Evolutionary conservation across 1,139 yeast species (phyloP).

Genomic region (Candida glucosophila): DNA sequence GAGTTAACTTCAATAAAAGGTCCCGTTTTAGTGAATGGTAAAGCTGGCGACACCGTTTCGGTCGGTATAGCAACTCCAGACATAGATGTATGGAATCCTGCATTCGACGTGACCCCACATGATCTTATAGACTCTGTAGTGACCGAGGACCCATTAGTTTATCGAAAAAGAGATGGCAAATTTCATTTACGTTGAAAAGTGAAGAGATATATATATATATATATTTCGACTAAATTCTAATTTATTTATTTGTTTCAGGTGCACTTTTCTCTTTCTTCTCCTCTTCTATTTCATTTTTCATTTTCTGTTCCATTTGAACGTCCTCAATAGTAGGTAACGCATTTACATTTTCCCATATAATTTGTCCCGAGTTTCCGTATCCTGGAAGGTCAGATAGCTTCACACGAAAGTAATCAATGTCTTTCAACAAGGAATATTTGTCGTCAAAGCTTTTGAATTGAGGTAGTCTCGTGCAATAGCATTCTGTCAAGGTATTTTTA

Average conservation of each 20-base stretch:
- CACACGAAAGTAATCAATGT: constrained; percentile 58
- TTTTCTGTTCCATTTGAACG: constrained; percentile 35
- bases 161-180: constrained; percentile 38
- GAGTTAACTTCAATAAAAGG: constrained; percentile 80
- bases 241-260: constrained; percentile 1
- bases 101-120: constrained; percentile 90
- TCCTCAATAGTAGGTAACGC: constrained; percentile 46
- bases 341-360: constrained; percentile 58
- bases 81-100: constrained; percentile 89
- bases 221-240: constrained; percentile 2
- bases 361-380: constrained; percentile 58
- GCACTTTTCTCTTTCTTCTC: constrained; percentile 2
- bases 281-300: constrained; percentile 28
- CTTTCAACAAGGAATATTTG: constrained; percentile 46
- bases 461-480: constrained; percentile 43
- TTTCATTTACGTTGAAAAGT: constrained; percentile 31
- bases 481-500: constrained; percentile 46
- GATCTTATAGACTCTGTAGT: constrained; percentile 77
- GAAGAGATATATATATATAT: constrained; percentile 1
- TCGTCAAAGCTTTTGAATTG: constrained; percentile 46
- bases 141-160: constrained; percentile 66
- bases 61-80: constrained; percentile 86
- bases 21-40: constrained; percentile 28
- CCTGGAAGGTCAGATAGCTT: constrained; percentile 54
- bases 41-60: constrained; percentile 35